Evolutionary conservation across 2,329 filamentous ascomycete genomes (phyloP).

Genomic region (Colletotrichum truncatum): DNA sequence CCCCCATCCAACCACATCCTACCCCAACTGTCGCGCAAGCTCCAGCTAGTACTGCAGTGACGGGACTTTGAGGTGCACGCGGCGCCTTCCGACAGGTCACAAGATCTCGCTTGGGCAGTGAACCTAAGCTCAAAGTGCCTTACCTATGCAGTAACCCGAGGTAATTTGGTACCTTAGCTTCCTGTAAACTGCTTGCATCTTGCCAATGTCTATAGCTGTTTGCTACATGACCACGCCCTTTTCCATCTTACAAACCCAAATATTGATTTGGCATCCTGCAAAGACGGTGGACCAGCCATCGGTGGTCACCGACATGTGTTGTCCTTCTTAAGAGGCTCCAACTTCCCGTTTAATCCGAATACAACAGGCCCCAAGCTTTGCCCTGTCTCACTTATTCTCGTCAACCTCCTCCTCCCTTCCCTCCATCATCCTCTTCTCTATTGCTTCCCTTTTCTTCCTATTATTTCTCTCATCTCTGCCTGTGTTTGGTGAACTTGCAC

Average conservation of each 20-base stretch:
- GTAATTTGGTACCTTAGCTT: neutral
- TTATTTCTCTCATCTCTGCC: neutral
- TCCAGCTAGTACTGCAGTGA: neutral
- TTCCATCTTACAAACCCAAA: constrained; percentile 9
- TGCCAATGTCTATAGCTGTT: neutral
- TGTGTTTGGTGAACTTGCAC: neutral
- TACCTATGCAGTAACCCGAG: neutral
- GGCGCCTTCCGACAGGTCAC: constrained; percentile 29
- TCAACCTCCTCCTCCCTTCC: neutral
- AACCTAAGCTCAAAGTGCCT: neutral
- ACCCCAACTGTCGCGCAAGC: too few relatives aligned
- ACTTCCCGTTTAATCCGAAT: too few relatives aligned
- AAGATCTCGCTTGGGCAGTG: constrained; percentile 14
- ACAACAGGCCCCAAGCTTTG: neutral
- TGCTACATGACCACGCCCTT: constrained; percentile 4
- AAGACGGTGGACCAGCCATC: constrained; percentile 19
- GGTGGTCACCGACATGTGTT: constrained; percentile 21
- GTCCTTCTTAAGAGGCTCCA: neutral
- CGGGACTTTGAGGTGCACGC: neutral
- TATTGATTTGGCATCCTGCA: neutral
- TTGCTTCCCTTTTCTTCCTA: neutral
- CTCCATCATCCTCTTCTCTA: neutral
- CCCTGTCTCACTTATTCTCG: neutral
- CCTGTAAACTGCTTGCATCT: neutral
- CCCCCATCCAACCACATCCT: too few relatives aligned